Base-by-base conservation (phyloP, 495 filamentous ascomycete species). In the Lichina pygmaea region DNA sequence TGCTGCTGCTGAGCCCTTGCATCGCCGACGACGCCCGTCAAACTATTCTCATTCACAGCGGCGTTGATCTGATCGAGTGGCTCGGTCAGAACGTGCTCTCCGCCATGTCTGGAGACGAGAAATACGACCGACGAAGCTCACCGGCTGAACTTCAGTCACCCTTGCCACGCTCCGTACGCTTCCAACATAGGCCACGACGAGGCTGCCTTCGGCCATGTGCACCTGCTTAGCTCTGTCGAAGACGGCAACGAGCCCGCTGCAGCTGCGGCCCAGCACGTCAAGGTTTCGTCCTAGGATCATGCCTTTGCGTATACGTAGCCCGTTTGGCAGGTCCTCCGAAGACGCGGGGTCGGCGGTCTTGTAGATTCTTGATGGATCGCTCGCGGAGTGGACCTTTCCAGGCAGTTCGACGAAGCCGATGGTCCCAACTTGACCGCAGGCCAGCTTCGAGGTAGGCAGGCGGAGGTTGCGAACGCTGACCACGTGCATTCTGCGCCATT, bases 381-480 rank as follows among this genome's bases (percentile, higher is more conserved):
- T 15, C 9, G 11, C 12, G 44, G 12, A 12, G 44, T 43, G 16
- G 16, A 15, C 8, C 13, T 39, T 39, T 39, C 36, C 2, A 39
- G 36, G 36, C 12, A 41, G 44, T n/a, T 41, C 12, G 33, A 79
- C 69, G 47, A 94, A 62, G 3, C 86, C 86, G 30, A 97, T 72
- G 2, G 84, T 92, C 2, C 91, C 89, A 2, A 89, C 86, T 63
- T 94, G 84, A 44, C 81, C 89, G 11, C 72, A 67, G 12, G 70
- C 62, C 0, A 97, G 66, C 0, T 66, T 75, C 42, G 73, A 78
- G 3, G 92, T 82, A 0, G 89, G 81, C 6, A 93, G 64, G 13
- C 91, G 72, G 7, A 97, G 66, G 51, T 92, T 85, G 15, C 91
- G 77, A 32, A 94, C 74, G 49, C 84, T 93, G 42, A 81, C 70